Conservation (phyloP, 2,329 filamentous ascomycete species). For the Stemphylium lycopersici region DNA sequence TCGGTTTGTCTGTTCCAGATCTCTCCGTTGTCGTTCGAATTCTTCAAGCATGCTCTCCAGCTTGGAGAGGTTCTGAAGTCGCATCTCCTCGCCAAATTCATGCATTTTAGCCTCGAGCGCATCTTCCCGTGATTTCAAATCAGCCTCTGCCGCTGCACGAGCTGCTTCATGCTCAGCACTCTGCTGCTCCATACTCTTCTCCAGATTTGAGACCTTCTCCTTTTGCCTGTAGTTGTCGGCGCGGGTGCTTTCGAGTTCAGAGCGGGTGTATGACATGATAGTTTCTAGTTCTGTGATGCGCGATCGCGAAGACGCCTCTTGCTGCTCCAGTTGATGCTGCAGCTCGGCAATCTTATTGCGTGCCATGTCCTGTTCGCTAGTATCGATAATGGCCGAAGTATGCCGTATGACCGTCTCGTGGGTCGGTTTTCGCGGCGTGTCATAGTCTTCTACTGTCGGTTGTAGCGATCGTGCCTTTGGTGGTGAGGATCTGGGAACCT, state of each 20-base stretch:
- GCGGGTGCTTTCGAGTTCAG: constrained; percentile 39
- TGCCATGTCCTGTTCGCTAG: constrained; percentile 17
- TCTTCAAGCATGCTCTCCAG: constrained; percentile 35
- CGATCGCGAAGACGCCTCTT: constrained; percentile 34
- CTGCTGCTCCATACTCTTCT: constrained; percentile 24
- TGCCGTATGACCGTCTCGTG: constrained; percentile 46
- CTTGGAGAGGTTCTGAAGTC: constrained; percentile 29
- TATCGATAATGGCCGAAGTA: constrained; percentile 19
- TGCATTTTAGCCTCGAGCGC: constrained; percentile 32
- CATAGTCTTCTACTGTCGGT: constrained; percentile 46
- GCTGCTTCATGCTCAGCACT: constrained; percentile 15
- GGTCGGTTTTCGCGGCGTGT: constrained; percentile 45
- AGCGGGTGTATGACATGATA: constrained; percentile 40
- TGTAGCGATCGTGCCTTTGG: constrained; percentile 42
- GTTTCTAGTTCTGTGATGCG: constrained; percentile 46
- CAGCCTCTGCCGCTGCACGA: constrained; percentile 11
- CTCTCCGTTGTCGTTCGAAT: constrained; percentile 9
- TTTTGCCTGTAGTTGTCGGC: constrained; percentile 40
- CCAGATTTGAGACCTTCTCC: constrained; percentile 25
- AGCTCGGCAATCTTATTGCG: constrained; percentile 31
- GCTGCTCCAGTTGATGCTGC: constrained; percentile 34
- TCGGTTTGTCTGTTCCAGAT: constrained; percentile 8
- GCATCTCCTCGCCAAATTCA: constrained; percentile 38
- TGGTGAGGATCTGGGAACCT: constrained; percentile 33
- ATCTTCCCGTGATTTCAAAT: constrained; percentile 28